A percentile compares a stretch with the other conserved stretches of the same genome.
phyloP scores from a whole-genome alignment of 2,329 filamentous ascomycete species.

The Phialemoniopsis sp. region DNA sequence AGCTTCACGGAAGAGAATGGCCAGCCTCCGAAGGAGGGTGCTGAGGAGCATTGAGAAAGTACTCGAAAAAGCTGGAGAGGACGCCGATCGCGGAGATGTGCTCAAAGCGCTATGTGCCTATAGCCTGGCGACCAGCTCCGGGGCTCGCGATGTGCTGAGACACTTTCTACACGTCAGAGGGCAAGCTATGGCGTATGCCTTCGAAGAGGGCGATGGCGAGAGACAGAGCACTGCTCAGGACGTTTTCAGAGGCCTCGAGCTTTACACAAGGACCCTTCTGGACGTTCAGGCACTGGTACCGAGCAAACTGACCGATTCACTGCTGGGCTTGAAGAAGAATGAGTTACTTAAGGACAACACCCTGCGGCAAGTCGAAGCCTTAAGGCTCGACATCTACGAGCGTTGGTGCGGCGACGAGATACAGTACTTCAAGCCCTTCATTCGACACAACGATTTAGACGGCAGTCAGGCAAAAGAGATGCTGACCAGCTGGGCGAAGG shows the following conservation, averaged over 20 bases:
- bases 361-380: constrained; percentile 60
- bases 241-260: constrained; percentile 60
- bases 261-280: constrained; percentile 74
- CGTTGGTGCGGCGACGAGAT: constrained; percentile 82
- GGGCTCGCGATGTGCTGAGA: constrained; percentile 71
- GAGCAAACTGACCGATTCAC: constrained; percentile 62
- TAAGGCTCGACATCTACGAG: constrained; percentile 74
- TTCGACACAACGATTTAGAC: constrained; percentile 73
- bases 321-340: constrained; percentile 64
- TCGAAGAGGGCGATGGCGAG: constrained; percentile 47
- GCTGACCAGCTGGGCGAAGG: constrained; percentile 59
- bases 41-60: constrained; percentile 66
- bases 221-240: constrained; percentile 24
- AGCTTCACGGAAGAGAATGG: constrained; percentile 59
- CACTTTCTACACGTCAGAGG: constrained; percentile 74
- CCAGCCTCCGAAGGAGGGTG: constrained; percentile 58
- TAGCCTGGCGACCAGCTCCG: constrained; percentile 75
- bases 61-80: constrained; percentile 3
- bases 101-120: constrained; percentile 77
- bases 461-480: constrained; percentile 55
- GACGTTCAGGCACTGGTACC: constrained; percentile 75
- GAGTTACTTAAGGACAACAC: constrained; percentile 69
- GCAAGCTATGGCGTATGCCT: constrained; percentile 60
- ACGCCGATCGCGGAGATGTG: constrained; percentile 39
- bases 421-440: constrained; percentile 80